Evolutionary conservation across 345 rosid genomes (phyloP), one percentile per base, ranked within the genome.

Genomic region (Balakata baccata): DNA sequence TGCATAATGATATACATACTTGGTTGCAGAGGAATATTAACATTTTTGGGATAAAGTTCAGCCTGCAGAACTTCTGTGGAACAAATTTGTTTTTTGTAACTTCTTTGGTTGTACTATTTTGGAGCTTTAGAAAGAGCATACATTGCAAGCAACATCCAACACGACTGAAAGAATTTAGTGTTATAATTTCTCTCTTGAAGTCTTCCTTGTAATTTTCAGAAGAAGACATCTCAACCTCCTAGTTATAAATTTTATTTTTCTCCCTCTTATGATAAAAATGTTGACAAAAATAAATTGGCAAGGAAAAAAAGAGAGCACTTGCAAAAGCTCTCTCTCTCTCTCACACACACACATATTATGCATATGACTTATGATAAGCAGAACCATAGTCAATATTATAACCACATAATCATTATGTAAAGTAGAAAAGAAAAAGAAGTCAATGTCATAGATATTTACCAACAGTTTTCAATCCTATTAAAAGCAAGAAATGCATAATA

Each of bases 381-480:
- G 3, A 41, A 52, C 25, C 51, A n/a, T 11, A 50, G 34, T 34
- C 51, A 29, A 77, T 53, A 54, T 34, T 54, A 9, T 41, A 63
- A 68, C 66, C 39, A 57, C 8, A 62, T 43, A 41, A 38, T 54
- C 20, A 56, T 25, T 12, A 38, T 41, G 70, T 25, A 6, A 47
- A 50, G 43, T 49, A 49, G 62, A 67, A 8, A 69, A 39, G 12
- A n/a, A 59, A 41, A 52, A 43, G 13, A 9, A 20, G 34, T 29
- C 34, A 29, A 29, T 29, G 34, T 29, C 34, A 29, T 29, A 29
- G 34, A 66, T 49, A 74, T 70, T 64, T 20, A 16, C 38, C 17
- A 66, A 12, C 23, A 72, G 13, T 34, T 56, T 54, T 51, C 57
- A 60, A 68, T 39, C 7, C 66, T 81, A 63, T 29, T 52, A 51